Conservation (phyloP, 2,329 filamentous ascomycete species). For the Celoporthe dispersa region DNA sequence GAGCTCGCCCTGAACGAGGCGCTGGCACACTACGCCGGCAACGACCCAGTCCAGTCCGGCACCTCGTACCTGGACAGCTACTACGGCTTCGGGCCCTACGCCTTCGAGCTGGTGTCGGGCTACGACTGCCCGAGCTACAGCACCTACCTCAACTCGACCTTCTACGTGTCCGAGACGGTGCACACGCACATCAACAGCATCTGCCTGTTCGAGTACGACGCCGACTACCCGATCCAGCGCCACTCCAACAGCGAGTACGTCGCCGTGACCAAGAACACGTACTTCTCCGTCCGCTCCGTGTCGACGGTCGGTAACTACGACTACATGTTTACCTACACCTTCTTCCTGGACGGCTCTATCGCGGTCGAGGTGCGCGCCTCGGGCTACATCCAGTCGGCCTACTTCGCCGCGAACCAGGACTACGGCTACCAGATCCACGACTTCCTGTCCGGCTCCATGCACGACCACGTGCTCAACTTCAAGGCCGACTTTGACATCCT, state of each 20-base stretch:
- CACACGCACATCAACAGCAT: constrained; percentile 54
- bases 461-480: constrained; percentile 61
- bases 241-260: constrained; percentile 49
- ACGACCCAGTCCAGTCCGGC: constrained; percentile 51
- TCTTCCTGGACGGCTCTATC: constrained; percentile 56
- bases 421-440: constrained; percentile 58
- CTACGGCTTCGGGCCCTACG: constrained; percentile 52
- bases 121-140: constrained; percentile 58
- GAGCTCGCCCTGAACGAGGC: constrained; percentile 61
- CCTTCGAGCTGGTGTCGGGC: constrained; percentile 50
- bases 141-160: constrained; percentile 53
- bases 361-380: constrained; percentile 55
- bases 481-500: constrained; percentile 59
- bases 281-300: constrained; percentile 51
- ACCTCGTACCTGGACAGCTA: constrained; percentile 52
- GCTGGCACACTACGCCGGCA: constrained; percentile 54
- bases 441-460: constrained; percentile 52
- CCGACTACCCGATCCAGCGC: constrained; percentile 54
- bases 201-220: constrained; percentile 59
- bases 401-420: constrained; percentile 48
- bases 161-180: constrained; percentile 48
- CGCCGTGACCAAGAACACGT: constrained; percentile 51
- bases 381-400: constrained; percentile 58
- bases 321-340: constrained; percentile 54
- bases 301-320: constrained; percentile 61